phyloP scores from a whole-genome alignment of 1,284 basidiomycete species.

The Psilocybe mexicana region DNA sequence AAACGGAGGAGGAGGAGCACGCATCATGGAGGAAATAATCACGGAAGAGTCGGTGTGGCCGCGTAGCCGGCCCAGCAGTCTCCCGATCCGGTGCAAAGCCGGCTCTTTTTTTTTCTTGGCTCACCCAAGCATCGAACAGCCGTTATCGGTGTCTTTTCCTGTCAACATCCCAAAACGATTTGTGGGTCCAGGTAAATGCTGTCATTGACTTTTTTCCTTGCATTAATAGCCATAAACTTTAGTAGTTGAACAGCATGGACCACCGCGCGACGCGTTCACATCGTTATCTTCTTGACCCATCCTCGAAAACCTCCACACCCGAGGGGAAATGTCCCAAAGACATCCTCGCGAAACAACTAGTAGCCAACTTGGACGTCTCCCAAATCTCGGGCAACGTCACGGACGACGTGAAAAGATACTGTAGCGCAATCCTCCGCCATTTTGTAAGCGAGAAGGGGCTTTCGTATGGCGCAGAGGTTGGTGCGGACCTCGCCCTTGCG shows the following conservation, averaged over 20 bases:
- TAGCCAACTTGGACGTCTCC: slow-evolving; percentile 24
- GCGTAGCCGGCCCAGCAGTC: not conserved
- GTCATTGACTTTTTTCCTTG: too few relatives aligned
- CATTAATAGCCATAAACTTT: too few relatives aligned
- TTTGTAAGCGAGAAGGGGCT: slow-evolving; percentile 36
- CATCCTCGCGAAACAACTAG: too few relatives aligned
- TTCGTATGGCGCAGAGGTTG: slow-evolving; percentile 40
- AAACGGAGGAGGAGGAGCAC: not conserved
- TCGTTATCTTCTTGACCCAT: too few relatives aligned
- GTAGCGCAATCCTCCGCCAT: slow-evolving; percentile 34
- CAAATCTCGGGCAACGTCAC: slow-evolving; percentile 40
- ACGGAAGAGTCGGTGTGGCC: not conserved
- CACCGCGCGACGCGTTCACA: not conserved
- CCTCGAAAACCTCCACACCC: too few relatives aligned
- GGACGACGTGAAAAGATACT: slow-evolving; percentile 36
- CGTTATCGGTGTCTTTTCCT: too few relatives aligned
- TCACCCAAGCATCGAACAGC: too few relatives aligned
- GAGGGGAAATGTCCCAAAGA: too few relatives aligned
- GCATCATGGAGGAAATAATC: not conserved
- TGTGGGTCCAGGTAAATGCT: too few relatives aligned
- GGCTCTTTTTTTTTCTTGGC: not conserved
- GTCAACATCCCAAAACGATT: too few relatives aligned
- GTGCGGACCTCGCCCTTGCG: slow-evolving; percentile 34
- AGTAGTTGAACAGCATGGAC: not conserved
- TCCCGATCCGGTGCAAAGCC: not conserved